Evolutionary conservation across 2,329 filamentous ascomycete species (phyloP).

Genomic region (Dactylonectria macrodidyma): DNA sequence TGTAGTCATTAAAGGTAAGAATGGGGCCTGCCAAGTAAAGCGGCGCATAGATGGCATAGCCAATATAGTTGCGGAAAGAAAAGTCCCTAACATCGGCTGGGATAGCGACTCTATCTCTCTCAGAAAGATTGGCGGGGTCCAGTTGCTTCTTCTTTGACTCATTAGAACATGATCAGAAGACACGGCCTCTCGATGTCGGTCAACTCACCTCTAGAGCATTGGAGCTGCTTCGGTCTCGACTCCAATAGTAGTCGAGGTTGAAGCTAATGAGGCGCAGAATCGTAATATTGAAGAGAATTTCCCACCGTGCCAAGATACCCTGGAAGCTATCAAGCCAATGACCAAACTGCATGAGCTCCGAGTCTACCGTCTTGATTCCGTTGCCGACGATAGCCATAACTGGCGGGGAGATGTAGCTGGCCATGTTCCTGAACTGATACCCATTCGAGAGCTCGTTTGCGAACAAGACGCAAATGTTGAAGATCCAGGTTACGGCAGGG

Average conservation of each 20-base stretch:
- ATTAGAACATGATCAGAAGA: slow-evolving; percentile 66
- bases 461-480: slow-evolving; percentile 89
- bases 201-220: slow-evolving; percentile 85
- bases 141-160: slow-evolving; percentile 95
- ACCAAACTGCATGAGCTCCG: slow-evolving; percentile 72
- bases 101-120: slow-evolving; percentile 86
- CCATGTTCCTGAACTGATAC: slow-evolving; percentile 79
- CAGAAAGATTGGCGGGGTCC: slow-evolving; percentile 88
- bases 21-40: slow-evolving; percentile 95
- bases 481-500: slow-evolving; percentile 86
- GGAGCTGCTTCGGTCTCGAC: slow-evolving; percentile 72
- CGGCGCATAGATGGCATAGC: slow-evolving; percentile 91
- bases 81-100: slow-evolving; percentile 82
- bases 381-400: slow-evolving; percentile 49
- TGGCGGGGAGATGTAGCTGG: slow-evolving; percentile 62
- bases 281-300: slow-evolving; percentile 98
- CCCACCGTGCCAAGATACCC: slow-evolving; percentile 91
- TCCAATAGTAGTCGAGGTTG: slow-evolving; percentile 98
- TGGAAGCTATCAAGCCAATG: slow-evolving; percentile 83
- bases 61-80: slow-evolving; percentile 88
- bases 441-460: slow-evolving; percentile 88
- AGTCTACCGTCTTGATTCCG: slow-evolving; percentile 50
- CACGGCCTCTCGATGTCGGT: neutral
- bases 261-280: slow-evolving; percentile 94
- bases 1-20: slow-evolving; percentile 97